Evolutionary conservation across 352 stramenopile genomes (phyloP), one percentile per base, ranked within the genome.

Genomic region (Phytophthora sp.): DNA sequence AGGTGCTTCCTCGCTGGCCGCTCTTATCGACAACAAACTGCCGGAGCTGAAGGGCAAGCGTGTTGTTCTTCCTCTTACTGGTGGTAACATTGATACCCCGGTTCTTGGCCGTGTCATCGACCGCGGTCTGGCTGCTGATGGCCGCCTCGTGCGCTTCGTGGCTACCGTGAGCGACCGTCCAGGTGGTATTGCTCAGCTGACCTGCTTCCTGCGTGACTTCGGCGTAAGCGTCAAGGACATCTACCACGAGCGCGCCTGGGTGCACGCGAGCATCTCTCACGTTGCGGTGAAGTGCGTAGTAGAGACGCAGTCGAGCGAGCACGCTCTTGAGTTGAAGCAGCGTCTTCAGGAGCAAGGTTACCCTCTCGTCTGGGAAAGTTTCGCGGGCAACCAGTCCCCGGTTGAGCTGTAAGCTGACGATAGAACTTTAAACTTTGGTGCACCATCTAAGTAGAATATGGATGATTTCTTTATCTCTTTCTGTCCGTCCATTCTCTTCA

Each of bases 1-100:
- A 56, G 97, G 96, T 31, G 96, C 96, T 9, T 87, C 92, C 34
- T 97, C 96, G 13, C 74, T 99, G 15, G 97, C 97, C 3, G 94
- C 95, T 24, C 72, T 99, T 18, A 92, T 99, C 30, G 96, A 98
- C 30, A 82, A 97, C 41, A 97, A 96, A 27, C 72, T 97, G 27
- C 89, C 98, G 0, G 92, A 99, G 66, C 85, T 96, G n/a, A 77
- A 83, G 54, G 84, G 80, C 38, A 97, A 97, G 63, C 98, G 97
- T 43, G 89, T 99, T 52, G 95, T 99, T 28, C 70, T 99, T 10
- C 95, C 96, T 4, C 70, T 99, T 7, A 99, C 97, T 57, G 97
- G 97, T 41, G 97, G 97, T 52, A 99, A 99, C 76, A 99, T 99
- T 65, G 97, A 99, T 62, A 98, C 94, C 26, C 97, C 95, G 2